Base-by-base conservation (phyloP, 148 eudicot genomes). In the Cornus controversa region DNA sequence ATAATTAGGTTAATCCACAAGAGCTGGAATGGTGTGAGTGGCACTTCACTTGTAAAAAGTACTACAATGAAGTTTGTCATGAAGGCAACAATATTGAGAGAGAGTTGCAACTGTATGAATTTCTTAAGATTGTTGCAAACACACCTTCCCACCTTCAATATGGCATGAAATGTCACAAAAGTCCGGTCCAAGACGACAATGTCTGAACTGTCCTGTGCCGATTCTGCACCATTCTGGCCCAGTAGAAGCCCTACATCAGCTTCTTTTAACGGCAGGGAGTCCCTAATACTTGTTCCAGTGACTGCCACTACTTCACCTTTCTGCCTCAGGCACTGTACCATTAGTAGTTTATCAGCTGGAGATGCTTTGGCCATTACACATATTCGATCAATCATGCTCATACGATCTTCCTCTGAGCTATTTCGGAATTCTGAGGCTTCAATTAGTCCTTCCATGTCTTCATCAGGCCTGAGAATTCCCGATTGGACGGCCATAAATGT, bases 1-100 rank as follows among this genome's bases (percentile, higher is more conserved):
- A 73, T 73, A 8, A 73, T 24, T 64, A 73, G 34, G 67, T 73
- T 73, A 10, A 73, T 50, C 76, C 76, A 73, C 66, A 73, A 73
- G 31, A 73, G 47, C 23, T 29, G 26, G 60, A 73, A 73, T 25
- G 76, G 67, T 29, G 25, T 36, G 27, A 73, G 42, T 54, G 76
- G 76, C 5, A 58, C 76, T 31, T 73, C 66, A 40, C 67, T 16
- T 54, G 45, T 28, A 27, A 18, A 54, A 73, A 73, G 26, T n/a
- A 73, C 42, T n/a, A 22, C 67, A 20, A 62, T 73, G n/a, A 73
- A 63, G 63, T 63, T 73, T 54, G 28, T 24, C 6, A 5, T 28
- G 40, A 63, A 36, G 1, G 47, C 40, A 53, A 42, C 60, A 54
- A 5, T 22, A 11, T 68, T 68, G 24, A 68, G 71, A 5, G 47